Evolutionary conservation across 1,284 basidiomycete genomes (phyloP), one percentile per base, ranked within the genome.

Genomic region (Cryptococcus sp.): DNA sequence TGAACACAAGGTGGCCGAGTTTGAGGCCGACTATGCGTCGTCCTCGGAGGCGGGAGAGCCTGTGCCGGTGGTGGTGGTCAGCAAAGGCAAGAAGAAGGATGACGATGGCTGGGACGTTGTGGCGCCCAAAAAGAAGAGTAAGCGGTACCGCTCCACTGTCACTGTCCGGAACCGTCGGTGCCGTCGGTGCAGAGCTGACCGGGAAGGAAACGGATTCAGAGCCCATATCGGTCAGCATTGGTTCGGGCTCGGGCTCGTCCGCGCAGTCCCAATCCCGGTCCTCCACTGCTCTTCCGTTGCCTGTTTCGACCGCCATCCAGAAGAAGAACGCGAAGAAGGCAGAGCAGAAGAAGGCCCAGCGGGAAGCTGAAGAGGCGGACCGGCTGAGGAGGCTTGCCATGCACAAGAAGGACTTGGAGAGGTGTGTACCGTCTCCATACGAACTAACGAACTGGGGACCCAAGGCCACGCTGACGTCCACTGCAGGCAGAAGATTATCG

Each of bases 261-360:
- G 42, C 47, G 23, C 18, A 37, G 12, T 13, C 47, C 36, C 18
- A 37, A 8, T 13, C 55, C 7, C 43, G 43, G 11, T 49, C 47
- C 36, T 51, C 57, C 1, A 63, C 69, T 2, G 50, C 65, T 2
- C 50, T 56, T 1, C 62, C 69, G 0, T 52, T 69, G 5, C 62
- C 66, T 3, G 59, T 60, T 13, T 49, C 67, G 3, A 73, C 71
- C 48, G 68, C 68, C 55, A 47, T 68, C 11, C 71, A 73, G 59
- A 61, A 62, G 57, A 76, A 76, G 68, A 76, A 76, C 52, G 67
- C 66, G 16, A 72, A 73, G 56, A 73, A 74, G 63, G 56, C 69
- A 12, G 72, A 73, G 36, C 66, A 62, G n/a, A 76, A 76, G 57
- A 73, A 72, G 53, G 69, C 63, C 2, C 60, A 64, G 15, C 65